phyloP scores from a whole-genome alignment of 257 asterid genomes.

The Ligustrum vulgare region DNA sequence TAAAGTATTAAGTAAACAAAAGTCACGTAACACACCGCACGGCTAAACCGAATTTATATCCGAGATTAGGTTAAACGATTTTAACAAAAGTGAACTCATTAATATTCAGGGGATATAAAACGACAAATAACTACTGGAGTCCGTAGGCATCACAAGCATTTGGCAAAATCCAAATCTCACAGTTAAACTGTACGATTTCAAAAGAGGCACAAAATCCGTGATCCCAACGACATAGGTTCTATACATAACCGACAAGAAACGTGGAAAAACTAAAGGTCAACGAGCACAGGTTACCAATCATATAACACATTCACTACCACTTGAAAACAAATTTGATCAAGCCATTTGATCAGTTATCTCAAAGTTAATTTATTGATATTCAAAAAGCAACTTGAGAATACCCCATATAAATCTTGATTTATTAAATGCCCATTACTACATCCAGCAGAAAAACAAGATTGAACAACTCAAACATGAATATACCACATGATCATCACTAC shows the following conservation, averaged over 20 bases:
- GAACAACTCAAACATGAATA: neutral
- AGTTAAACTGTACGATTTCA: neutral
- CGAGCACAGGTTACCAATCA: neutral
- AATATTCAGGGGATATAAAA: conserved; percentile 1
- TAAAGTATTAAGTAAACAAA: conserved; percentile 1
- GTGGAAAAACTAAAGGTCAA: neutral
- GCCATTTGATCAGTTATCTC: neutral
- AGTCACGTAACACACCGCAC: neutral
- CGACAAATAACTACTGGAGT: conserved; percentile 6
- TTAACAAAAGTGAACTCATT: neutral
- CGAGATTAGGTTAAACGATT: neutral
- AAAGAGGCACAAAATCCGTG: neutral
- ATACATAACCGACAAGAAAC: neutral
- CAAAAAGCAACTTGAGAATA: neutral
- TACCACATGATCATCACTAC: neutral
- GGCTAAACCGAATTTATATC: neutral
- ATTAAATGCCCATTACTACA: neutral
- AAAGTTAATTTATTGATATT: neutral
- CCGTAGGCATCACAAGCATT: neutral
- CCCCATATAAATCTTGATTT: no score
- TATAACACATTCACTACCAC: neutral
- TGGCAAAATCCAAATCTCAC: conserved; percentile 3
- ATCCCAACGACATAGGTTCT: neutral
- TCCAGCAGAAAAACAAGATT: neutral
- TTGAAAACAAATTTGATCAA: neutral